phyloP scores from a whole-genome alignment of 768 basidiomycete species.

The Coprinopsis strossmayeri region DNA sequence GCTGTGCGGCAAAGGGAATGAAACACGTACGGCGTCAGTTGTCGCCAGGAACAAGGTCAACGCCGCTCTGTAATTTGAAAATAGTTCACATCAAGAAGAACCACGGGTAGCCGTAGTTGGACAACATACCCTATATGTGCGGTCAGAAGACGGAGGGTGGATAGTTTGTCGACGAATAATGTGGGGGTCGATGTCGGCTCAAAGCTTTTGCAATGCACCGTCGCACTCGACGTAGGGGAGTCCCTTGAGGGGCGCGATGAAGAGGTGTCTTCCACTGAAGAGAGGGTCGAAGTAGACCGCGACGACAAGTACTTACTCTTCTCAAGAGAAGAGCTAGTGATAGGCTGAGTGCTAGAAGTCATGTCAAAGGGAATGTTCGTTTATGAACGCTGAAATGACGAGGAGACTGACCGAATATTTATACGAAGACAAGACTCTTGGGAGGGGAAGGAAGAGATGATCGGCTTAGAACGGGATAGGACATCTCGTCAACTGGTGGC shows the following conservation, averaged over 20 bases:
- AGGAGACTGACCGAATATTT: conserved; percentile 1
- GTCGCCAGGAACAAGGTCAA: conserved; percentile 80
- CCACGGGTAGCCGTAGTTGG: too few relatives aligned
- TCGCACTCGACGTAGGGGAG: neutral
- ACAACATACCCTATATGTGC: conserved; percentile 61
- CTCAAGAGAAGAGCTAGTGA: too few relatives aligned
- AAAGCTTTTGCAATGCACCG: neutral
- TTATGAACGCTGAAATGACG: neutral
- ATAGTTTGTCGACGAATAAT: conserved; percentile 27
- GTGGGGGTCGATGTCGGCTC: conserved; percentile 24
- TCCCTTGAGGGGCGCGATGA: neutral
- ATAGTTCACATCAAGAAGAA: too few relatives aligned
- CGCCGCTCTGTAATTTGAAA: conserved; percentile 67
- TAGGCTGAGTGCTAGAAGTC: too few relatives aligned
- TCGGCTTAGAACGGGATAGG: neutral
- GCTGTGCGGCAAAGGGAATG: too few relatives aligned
- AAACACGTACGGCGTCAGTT: conserved; percentile 77
- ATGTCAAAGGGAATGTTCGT: neutral
- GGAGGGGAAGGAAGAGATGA: neutral
- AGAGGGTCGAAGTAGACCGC: neutral
- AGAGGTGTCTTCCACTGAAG: neutral
- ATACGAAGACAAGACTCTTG: neutral
- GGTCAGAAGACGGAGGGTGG: conserved; percentile 50
- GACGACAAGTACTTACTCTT: neutral
- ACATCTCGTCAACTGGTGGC: neutral